Conservation (phyloP, 2,329 filamentous ascomycete genomes). For the Epichloe aotearoae region DNA sequence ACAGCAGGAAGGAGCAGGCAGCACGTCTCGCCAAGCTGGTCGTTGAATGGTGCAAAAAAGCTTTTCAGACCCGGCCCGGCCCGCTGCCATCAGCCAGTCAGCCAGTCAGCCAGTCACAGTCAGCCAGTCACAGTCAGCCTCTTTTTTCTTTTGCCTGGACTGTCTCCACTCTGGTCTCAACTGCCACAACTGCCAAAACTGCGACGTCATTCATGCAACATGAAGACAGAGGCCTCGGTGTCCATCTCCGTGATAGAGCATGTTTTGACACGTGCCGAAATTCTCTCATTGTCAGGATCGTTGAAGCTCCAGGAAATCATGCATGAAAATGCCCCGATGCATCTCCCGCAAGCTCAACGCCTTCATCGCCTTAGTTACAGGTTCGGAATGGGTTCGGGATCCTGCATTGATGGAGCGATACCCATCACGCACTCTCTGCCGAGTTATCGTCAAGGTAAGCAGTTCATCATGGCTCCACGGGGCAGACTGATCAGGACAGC, state of each 20-base stretch:
- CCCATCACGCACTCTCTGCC: constrained; percentile 42
- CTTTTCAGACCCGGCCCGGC: no score
- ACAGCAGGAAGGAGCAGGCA: no score
- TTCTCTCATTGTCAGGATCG: constrained; percentile 33
- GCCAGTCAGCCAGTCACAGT: no score
- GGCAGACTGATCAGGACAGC: no score
- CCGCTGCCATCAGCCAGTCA: no score
- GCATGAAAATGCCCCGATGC: constrained; percentile 45
- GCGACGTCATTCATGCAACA: no score
- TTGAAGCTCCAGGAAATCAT: constrained; percentile 47
- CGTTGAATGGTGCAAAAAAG: no score
- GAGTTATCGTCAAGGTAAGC: no score
- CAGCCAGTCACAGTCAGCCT: no score
- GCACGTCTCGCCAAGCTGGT: no score
- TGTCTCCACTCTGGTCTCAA: background rate
- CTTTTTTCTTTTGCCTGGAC: background rate
- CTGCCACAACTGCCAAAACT: background rate
- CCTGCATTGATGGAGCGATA: constrained; percentile 43
- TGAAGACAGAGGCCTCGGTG: no score
- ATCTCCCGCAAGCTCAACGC: constrained; percentile 35
- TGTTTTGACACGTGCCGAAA: constrained; percentile 43
- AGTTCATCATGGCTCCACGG: background rate
- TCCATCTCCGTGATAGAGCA: background rate
- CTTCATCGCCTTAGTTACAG: constrained; percentile 38
- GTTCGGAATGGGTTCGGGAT: constrained; percentile 36